These are phyloP conservation scores for Globisporangium perplexum DNA, from an alignment of 352 stramenopile genomes.

Conservation along the genomic window DNA sequence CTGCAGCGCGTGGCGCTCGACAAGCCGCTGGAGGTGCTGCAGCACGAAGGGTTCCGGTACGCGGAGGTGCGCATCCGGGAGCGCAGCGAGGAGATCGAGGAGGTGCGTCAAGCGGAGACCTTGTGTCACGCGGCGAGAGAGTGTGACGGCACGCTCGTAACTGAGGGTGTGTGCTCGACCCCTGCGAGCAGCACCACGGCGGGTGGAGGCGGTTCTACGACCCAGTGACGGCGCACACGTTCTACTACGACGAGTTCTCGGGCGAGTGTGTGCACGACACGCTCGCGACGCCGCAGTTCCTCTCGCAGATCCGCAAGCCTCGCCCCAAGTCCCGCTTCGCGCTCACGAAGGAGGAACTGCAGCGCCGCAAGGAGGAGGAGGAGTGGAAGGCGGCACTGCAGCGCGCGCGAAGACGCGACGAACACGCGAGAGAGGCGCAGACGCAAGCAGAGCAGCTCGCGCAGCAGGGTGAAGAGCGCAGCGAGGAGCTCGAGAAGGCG, in stretches of 20 bases:
- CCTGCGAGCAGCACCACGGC: conserved; percentile 16
- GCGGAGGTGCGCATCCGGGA: conserved; percentile 41
- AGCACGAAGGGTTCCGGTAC: conserved; percentile 46
- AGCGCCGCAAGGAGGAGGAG: conserved; percentile 45
- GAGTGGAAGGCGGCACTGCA: conserved; percentile 62
- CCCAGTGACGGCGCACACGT: conserved; percentile 38
- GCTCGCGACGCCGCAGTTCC: conserved; percentile 28
- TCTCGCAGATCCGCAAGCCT: conserved; percentile 27
- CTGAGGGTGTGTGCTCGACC: too few relatives aligned
- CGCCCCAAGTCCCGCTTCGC: conserved; percentile 22
- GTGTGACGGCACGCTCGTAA: too few relatives aligned
- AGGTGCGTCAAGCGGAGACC: conserved; percentile 11
- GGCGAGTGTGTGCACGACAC: conserved; percentile 65
- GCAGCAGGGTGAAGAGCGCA: conserved; percentile 21
- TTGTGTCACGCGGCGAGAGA: too few relatives aligned
- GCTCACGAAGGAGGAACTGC: conserved; percentile 37
- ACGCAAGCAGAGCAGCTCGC: conserved; percentile 12
- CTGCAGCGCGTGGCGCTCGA: conserved; percentile 26
- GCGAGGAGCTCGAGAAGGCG: conserved; percentile 32
- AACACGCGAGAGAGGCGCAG: conserved; percentile 19
- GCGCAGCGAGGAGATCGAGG: conserved; percentile 63
- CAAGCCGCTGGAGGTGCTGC: conserved; percentile 47
- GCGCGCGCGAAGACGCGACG: conserved; percentile 35
- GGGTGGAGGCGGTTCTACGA: conserved; percentile 66
- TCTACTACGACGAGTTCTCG: conserved; percentile 59